phyloP scores from a whole-genome alignment of 2,329 filamentous ascomycete genomes.

The Fusarium udum region DNA sequence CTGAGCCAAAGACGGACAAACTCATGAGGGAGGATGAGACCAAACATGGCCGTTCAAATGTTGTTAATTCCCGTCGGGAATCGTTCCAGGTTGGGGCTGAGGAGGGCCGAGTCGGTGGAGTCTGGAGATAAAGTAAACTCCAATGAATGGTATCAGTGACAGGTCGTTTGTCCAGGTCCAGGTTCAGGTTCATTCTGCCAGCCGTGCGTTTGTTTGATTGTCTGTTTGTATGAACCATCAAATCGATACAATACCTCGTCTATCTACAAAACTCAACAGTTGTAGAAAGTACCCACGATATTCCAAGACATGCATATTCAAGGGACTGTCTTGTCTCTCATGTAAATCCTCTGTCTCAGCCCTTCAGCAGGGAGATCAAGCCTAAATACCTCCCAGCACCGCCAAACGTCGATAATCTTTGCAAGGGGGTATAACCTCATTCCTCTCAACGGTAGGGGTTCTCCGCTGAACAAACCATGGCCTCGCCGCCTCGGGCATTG shows the following conservation, averaged over 20 bases:
- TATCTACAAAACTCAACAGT: neutral
- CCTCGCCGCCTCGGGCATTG: neutral
- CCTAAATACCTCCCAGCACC: slow-evolving; percentile 1
- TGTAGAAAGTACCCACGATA: neutral
- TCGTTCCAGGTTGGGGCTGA: neutral
- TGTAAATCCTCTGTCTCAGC: slow-evolving; percentile 1
- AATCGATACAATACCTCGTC: neutral
- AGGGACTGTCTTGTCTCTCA: neutral
- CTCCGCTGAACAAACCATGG: neutral
- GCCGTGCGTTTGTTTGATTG: neutral
- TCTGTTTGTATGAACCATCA: neutral
- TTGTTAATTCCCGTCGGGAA: slow-evolving; percentile 16
- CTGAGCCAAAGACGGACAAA: neutral
- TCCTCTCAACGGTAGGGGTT: neutral
- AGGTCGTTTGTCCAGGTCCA: neutral
- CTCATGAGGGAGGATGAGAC: neutral
- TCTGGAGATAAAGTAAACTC: neutral
- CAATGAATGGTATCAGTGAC: neutral
- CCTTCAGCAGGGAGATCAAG: slow-evolving; percentile 15
- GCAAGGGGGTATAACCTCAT: neutral
- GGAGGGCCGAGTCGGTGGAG: slow-evolving; percentile 3
- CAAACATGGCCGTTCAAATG: slow-evolving; percentile 2
- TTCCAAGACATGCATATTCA: neutral
- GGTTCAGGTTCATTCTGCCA: neutral
- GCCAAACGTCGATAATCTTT: neutral